Conservation (phyloP, 2,329 filamentous ascomycete genomes). For the Apiospora arundinis region DNA sequence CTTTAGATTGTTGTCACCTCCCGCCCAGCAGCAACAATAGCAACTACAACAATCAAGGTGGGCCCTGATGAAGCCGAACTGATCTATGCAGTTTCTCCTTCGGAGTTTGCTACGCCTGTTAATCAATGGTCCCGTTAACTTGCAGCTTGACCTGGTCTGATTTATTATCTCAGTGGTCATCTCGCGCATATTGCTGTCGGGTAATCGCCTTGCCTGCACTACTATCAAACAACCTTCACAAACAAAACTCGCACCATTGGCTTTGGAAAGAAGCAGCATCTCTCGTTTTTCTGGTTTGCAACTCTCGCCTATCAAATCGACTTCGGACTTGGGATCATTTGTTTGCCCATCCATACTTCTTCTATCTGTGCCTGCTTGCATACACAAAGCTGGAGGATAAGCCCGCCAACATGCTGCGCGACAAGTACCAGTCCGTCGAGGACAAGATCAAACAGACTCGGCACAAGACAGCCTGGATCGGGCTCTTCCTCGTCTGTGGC, state of each 20-base stretch:
- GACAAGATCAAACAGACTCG: background rate
- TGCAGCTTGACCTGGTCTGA: background rate
- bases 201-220: constrained; percentile 14
- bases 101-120: background rate
- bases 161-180: background rate
- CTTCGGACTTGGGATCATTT: background rate
- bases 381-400: background rate
- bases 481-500: background rate
- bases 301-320: background rate
- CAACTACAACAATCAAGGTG: background rate
- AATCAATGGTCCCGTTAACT: background rate
- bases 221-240: background rate
- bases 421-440: constrained; percentile 1
- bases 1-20: background rate
- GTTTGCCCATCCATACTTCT: background rate
- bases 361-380: background rate
- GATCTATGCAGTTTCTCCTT: background rate
- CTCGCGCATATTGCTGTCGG: background rate
- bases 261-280: background rate
- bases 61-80: background rate
- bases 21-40: background rate
- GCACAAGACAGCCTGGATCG: constrained; percentile 6
- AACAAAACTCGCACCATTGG: background rate
- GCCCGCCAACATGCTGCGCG: background rate
- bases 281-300: background rate